Conservation (phyloP, 2,329 filamentous ascomycete species). For the Knufia petricola region DNA sequence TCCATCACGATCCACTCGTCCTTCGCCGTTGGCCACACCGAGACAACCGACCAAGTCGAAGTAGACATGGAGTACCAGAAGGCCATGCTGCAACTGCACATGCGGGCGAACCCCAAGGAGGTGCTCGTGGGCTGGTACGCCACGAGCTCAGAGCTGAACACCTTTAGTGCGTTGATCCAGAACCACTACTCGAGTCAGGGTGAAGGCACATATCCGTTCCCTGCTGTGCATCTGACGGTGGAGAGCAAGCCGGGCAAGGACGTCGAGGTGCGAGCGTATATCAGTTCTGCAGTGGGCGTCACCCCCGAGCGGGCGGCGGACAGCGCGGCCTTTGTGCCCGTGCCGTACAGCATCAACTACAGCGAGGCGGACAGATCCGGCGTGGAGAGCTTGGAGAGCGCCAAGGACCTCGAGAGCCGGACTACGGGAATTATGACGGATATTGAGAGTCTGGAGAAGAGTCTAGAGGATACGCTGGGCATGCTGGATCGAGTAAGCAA, state of each 20-base stretch:
- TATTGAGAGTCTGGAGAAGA: constrained; percentile 77
- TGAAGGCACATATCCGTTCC: constrained; percentile 92
- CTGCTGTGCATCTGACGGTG: constrained; percentile 94
- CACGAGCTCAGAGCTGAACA: constrained; percentile 92
- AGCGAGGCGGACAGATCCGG: constrained; percentile 67
- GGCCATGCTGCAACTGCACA: constrained; percentile 91
- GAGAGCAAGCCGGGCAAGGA: constrained; percentile 80
- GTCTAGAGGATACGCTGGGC: constrained; percentile 75
- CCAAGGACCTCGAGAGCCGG: constrained; percentile 68
- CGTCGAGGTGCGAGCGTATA: constrained; percentile 86
- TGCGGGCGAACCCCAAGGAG: constrained; percentile 89
- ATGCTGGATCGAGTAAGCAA: constrained; percentile 85
- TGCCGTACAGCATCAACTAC: constrained; percentile 89
- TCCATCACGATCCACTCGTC: constrained; percentile 93
- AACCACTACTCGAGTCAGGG: constrained; percentile 98
- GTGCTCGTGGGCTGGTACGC: constrained; percentile 97
- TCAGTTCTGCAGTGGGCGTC: constrained; percentile 87
- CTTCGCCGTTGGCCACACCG: constrained; percentile 96
- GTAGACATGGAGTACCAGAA: constrained; percentile 99
- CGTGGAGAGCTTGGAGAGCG: constrained; percentile 73
- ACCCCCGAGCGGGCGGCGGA: constrained; percentile 91
- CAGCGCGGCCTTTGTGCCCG: constrained; percentile 93
- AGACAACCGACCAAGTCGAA: constrained; percentile 97
- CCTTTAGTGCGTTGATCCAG: constrained; percentile 95
- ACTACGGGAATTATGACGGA: constrained; percentile 68